These are phyloP conservation scores for Mucor sp. DNA, from an alignment of 371 early-diverging fungal genomes.

Conservation along the genomic window DNA sequence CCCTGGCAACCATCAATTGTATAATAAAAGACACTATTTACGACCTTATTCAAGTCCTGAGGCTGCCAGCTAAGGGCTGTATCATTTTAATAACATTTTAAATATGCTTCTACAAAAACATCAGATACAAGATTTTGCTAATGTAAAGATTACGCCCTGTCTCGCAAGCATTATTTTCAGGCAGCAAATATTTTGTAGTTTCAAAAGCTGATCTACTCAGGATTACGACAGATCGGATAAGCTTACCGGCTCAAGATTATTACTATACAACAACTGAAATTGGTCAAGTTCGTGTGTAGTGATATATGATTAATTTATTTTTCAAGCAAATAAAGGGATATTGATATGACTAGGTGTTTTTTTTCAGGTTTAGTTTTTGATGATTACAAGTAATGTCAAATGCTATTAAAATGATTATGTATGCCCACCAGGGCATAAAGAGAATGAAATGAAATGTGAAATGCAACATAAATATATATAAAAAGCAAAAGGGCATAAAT, in stretches of 20 bases:
- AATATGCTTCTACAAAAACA: background rate
- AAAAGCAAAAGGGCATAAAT: background rate
- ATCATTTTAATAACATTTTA: too few species aligned
- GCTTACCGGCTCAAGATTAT: background rate
- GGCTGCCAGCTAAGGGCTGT: too few species aligned
- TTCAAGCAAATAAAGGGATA: background rate
- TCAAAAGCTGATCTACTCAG: background rate
- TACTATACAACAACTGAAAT: background rate
- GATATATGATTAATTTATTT: too few species aligned
- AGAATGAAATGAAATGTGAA: background rate
- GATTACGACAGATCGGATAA: background rate
- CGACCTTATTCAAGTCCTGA: too few species aligned
- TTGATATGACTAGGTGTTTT: background rate
- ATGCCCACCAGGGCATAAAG: constrained; percentile 6
- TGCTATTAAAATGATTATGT: background rate
- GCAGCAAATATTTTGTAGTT: background rate
- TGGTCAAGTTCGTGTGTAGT: too few species aligned
- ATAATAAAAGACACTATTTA: too few species aligned
- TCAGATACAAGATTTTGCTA: background rate
- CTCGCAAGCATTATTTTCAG: background rate
- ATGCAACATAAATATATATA: background rate
- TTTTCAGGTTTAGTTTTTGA: constrained; percentile 2
- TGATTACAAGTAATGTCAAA: constrained; percentile 6
- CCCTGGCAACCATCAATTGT: too few species aligned
- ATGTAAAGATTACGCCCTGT: too few species aligned